phyloP scores from a whole-genome alignment of 768 basidiomycete genomes.

The Suillus placidus region DNA sequence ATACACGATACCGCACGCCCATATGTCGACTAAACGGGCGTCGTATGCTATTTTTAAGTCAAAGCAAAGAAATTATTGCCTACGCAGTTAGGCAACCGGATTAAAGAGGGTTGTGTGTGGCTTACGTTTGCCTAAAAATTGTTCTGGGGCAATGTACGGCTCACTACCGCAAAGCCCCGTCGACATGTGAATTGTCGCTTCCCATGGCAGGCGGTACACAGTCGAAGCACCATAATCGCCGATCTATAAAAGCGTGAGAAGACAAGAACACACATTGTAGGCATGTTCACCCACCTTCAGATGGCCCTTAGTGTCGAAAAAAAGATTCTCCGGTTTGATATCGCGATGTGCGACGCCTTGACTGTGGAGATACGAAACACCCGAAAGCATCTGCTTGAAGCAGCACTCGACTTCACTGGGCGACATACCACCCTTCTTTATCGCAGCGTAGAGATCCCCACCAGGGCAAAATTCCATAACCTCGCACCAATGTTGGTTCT shows the following conservation, averaged over 20 bases:
- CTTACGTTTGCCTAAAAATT: slow-evolving; percentile 96
- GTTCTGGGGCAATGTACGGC: slow-evolving; percentile 98
- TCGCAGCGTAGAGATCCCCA: slow-evolving; percentile 96
- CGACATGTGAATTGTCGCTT: slow-evolving; percentile 94
- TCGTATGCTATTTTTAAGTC: slow-evolving; percentile 75
- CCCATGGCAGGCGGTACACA: slow-evolving; percentile 99
- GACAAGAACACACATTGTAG: not conserved
- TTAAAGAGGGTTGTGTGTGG: slow-evolving; percentile 35
- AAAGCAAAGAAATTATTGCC: slow-evolving; percentile 24
- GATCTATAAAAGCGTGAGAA: slow-evolving; percentile 56
- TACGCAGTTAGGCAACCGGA: slow-evolving; percentile 42
- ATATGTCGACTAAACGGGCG: slow-evolving; percentile 95
- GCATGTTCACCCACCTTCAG: slow-evolving; percentile 70
- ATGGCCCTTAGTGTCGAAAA: slow-evolving; percentile 90
- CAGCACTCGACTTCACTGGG: slow-evolving; percentile 94
- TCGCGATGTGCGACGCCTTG: slow-evolving; percentile 99
- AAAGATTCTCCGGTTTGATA: slow-evolving; percentile 96
- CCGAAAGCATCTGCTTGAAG: slow-evolving; percentile 93
- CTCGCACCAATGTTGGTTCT: slow-evolving; percentile 95
- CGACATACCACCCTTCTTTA: slow-evolving; percentile 95
- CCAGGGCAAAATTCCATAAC: slow-evolving; percentile 99
- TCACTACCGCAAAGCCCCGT: slow-evolving; percentile 97
- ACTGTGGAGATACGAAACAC: slow-evolving; percentile 88
- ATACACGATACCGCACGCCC: slow-evolving; percentile 96
- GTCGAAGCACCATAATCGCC: slow-evolving; percentile 99